Percentiles rank a stretch among this genome's conserved stretches.
These are phyloP conservation scores for Spiromastix sp. DNA, from an alignment of 2,329 filamentous ascomycete species.

Conservation along the genomic window DNA sequence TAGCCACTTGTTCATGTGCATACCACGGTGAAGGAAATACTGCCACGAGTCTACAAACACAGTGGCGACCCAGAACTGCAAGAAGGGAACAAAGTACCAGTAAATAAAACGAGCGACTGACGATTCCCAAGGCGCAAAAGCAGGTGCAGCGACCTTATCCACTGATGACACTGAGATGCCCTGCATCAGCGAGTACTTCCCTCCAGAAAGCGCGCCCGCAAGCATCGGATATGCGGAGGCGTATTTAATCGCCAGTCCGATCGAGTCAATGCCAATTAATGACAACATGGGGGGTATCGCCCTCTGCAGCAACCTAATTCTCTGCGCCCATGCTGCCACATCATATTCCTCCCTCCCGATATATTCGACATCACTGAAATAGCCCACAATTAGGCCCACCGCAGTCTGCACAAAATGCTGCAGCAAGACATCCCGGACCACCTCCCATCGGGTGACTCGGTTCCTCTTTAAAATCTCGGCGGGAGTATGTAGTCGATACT, in stretches of 20 bases:
- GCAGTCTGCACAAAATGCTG: constrained; percentile 84
- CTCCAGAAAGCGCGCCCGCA: constrained; percentile 67
- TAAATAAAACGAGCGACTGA: constrained; percentile 66
- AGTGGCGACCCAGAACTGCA: constrained; percentile 69
- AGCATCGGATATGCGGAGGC: constrained; percentile 60
- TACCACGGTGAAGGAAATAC: constrained; percentile 89
- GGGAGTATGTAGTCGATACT: constrained; percentile 90
- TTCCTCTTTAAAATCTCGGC: constrained; percentile 83
- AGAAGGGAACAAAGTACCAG: constrained; percentile 60
- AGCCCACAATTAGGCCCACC: constrained; percentile 56
- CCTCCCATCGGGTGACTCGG: constrained; percentile 72
- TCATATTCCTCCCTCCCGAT: constrained; percentile 75
- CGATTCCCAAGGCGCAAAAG: constrained; percentile 79
- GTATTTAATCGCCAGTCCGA: constrained; percentile 64
- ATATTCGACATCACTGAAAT: constrained; percentile 64
- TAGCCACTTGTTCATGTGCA: constrained; percentile 97
- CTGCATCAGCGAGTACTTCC: constrained; percentile 63
- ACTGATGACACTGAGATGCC: constrained; percentile 45
- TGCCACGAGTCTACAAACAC: constrained; percentile 90
- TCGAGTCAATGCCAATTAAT: constrained; percentile 65
- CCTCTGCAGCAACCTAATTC: constrained; percentile 67
- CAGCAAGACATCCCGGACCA: constrained; percentile 79
- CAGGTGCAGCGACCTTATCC: constrained; percentile 47
- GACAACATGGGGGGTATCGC: constrained; percentile 63
- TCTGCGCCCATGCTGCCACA: constrained; percentile 78